A percentile compares a stretch with the other conserved stretches of the same genome.
These are phyloP conservation scores for Penicillium samsonianum DNA, from an alignment of 495 filamentous ascomycete genomes.

Conservation along the genomic window DNA sequence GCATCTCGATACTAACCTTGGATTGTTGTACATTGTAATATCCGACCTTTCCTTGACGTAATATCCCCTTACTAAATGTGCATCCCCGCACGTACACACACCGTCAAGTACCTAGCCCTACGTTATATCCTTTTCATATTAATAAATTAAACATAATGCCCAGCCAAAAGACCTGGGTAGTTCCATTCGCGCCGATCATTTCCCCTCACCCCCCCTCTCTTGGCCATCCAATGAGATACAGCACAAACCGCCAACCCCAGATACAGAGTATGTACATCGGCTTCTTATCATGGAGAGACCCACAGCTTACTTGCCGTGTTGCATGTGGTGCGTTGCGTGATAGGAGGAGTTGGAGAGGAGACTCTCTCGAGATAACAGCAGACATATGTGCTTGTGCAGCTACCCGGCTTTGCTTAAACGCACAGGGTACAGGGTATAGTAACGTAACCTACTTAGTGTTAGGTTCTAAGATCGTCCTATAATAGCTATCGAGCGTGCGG, in stretches of 20 bases:
- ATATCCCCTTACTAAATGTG: too few species aligned
- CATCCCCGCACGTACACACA: not conserved
- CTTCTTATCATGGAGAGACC: slow-evolving; percentile 29
- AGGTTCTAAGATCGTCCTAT: not conserved
- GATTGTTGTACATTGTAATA: not conserved
- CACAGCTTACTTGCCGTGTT: slow-evolving; percentile 1
- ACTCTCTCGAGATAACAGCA: slow-evolving; percentile 2
- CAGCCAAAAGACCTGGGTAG: not conserved
- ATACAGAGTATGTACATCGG: too few species aligned
- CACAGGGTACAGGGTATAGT: not conserved
- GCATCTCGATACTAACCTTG: not conserved
- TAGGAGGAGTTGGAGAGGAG: slow-evolving; percentile 12
- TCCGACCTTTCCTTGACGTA: too few species aligned
- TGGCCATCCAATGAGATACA: slow-evolving; percentile 16
- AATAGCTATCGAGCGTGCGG: slow-evolving; percentile 5
- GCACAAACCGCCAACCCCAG: slow-evolving; percentile 20
- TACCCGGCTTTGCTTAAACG: not conserved
- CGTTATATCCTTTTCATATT: not conserved
- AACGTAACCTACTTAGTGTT: not conserved
- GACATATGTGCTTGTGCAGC: not conserved
- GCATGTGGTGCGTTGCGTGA: slow-evolving; percentile 9
- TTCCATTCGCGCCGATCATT: slow-evolving; percentile 21
- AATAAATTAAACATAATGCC: not conserved
- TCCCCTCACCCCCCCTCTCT: slow-evolving; percentile 24
- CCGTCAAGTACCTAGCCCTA: not conserved